Base-by-base conservation (phyloP, 345 rosid genomes). In the Psidium guajava region DNA sequence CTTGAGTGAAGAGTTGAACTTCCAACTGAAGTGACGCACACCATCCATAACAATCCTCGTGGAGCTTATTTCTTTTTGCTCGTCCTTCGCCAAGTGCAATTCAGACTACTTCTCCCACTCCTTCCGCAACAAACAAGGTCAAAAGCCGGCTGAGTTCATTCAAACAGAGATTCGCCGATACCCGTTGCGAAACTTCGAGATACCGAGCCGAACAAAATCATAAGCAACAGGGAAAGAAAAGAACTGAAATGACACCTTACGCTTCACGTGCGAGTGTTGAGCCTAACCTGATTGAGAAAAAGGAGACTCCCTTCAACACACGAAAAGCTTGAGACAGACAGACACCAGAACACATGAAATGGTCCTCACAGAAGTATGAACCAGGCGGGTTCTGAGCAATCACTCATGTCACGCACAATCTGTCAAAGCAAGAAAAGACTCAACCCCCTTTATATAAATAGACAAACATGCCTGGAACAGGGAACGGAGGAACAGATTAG, bases 1-100 rank as follows among this genome's bases (percentile, higher is more conserved):
- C 86, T 90, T 89, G 59, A 83, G 61, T 21, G 88, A 89, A 75
- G 89, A 92, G 55, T 86, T 88, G 57, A 84, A 86, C 82, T 91
- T 91, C 92, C 93, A 87, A 74, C 85, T 32, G 55, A 80, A 83
- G 49, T 75, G 44, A 32, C 14, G 49, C 82, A 87, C 89, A 85
- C 87, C 89, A 8, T 91, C 95, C 99, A 97, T 94, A 75, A 54
- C 86, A 77, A 14, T 83, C 80, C 80, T 83, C 77, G 24, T 18
- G 80, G 20, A 28, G 9, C 40, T 36, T 51, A 82, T 16, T 20
- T 25, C 56, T 9, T 20, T 80, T 21, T 20, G 80, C 36, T 69
- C 2, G 80, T 11, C 54, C 40, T 52, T 82, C 12, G 54, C 83
- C 83, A 14, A 49, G 42, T 82, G 21, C 54, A 82, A 2, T 20